Evolutionary conservation across 2,329 filamentous ascomycete species (phyloP), one percentile per base, ranked within the genome.

Genomic region (Phialocephala sp.): DNA sequence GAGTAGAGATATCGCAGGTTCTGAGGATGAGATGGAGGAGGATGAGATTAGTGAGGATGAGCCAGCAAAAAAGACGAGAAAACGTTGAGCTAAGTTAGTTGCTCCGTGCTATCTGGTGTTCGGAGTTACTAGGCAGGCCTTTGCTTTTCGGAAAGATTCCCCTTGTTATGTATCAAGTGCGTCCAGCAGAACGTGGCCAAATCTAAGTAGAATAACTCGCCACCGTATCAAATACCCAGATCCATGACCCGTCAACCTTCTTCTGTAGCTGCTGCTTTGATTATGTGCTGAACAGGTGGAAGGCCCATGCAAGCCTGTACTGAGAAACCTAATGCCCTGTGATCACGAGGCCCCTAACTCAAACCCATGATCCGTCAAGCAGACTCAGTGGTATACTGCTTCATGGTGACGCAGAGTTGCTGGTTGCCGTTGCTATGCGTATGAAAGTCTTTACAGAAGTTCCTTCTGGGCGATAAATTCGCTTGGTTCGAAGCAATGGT

Each of bases 1-100:
- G 71, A 88, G 85, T 70, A 87, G 92, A 62, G 89, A 89, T 68
- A 80, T 87, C 27, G 83, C 85, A 60, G 82, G 81, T 59, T 84
- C 84, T 50, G 83, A 82, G 27, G 87, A 85, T 60, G 83, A 81
- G 18, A 79, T 75, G 50, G 83, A 84, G 60, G 83, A 80, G 65
- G 82, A 81, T 71, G 80, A 83, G 64, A 78, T 76, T n/a, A 76
- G 72, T 64, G 73, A 73, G 35, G 72, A 76, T 36, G 74, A 76
- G 66, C 61, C 71, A 18, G 66, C 62, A 2, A 75, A 73, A 67
- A 76, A 74, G 67, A 59, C 71, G 4, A 76, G 71, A 65, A 70
- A 70, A 58, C 69, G 62, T 43, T 75, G 58, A 50, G 41, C 37
- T 24, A 50, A 43, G 11, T 14, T 35, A 47, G 22, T 32, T 32